A percentile compares a stretch with the other conserved stretches of the same genome.
Conservation (phyloP, 306 rosid species). For the Prinsepia uniflora region DNA sequence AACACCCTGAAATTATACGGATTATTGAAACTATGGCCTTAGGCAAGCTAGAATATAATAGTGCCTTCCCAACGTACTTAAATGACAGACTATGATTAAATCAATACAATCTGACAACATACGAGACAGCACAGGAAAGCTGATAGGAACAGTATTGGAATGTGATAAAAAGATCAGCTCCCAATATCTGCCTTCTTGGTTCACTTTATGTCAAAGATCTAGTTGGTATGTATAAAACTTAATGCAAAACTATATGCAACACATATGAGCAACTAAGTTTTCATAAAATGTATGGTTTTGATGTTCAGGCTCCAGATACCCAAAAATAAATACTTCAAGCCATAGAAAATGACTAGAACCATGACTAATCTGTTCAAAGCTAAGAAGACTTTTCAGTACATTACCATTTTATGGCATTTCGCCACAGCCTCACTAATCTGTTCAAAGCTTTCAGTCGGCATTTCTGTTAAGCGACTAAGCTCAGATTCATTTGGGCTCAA, state of each 20-base stretch:
- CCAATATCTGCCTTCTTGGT: not conserved
- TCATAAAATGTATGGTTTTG: too few relatives aligned
- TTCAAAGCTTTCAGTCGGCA: slow-evolving; percentile 64
- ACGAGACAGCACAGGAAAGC: not conserved
- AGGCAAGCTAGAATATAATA: not conserved
- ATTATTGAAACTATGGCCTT: slow-evolving; percentile 6
- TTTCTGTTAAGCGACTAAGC: slow-evolving; percentile 68
- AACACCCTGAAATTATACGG: slow-evolving; percentile 58
- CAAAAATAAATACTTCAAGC: not conserved
- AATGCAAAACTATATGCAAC: not conserved
- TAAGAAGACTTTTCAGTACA: not conserved
- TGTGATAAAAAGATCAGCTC: not conserved
- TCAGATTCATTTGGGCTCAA: slow-evolving; percentile 90
- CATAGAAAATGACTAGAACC: not conserved
- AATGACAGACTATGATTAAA: not conserved
- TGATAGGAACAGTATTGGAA: not conserved
- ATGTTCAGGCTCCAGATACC: not conserved
- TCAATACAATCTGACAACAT: not conserved
- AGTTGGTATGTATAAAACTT: not conserved
- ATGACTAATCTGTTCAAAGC: not conserved
- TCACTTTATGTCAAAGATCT: not conserved
- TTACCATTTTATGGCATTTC: slow-evolving; percentile 75
- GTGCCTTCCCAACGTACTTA: not conserved
- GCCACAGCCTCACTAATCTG: slow-evolving; percentile 56
- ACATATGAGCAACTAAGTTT: not conserved